These are phyloP conservation scores for Fusarium napiforme DNA, from an alignment of 2,329 filamentous ascomycete species.

Conservation along the genomic window DNA sequence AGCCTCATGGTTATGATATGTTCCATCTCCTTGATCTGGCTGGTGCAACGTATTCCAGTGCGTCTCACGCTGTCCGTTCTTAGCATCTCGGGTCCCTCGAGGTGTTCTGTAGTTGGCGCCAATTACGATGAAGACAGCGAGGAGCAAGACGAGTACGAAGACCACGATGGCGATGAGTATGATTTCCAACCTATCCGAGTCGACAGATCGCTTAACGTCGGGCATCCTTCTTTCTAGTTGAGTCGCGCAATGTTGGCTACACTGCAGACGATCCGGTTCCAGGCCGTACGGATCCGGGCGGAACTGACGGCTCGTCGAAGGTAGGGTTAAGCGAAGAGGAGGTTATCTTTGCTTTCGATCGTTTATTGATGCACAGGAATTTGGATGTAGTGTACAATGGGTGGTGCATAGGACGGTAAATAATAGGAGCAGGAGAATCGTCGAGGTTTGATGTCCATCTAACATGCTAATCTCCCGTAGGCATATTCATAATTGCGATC, in stretches of 20 bases:
- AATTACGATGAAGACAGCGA: conserved; percentile 48
- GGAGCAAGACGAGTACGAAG: conserved; percentile 48
- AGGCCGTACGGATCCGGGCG: neutral
- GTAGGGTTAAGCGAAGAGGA: neutral
- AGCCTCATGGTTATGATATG: conserved; percentile 34
- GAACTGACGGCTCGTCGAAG: neutral
- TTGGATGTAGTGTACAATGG: conserved; percentile 3
- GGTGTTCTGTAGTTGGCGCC: conserved; percentile 40
- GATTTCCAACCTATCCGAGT: conserved; percentile 50
- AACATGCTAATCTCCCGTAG: neutral
- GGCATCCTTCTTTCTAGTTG: conserved; percentile 36
- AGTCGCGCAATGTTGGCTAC: neutral
- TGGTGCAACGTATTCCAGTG: conserved; percentile 31
- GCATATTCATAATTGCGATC: neutral
- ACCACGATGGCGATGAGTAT: conserved; percentile 48
- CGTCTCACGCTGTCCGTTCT: conserved; percentile 32
- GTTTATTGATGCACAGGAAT: conserved; percentile 14
- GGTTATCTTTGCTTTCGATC: neutral
- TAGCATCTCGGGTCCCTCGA: conserved; percentile 14
- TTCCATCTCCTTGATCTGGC: conserved; percentile 11
- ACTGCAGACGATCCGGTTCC: conserved; percentile 8
- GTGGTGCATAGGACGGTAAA: neutral
- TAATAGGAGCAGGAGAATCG: neutral
- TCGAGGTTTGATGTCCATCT: neutral
- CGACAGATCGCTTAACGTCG: conserved; percentile 37